phyloP scores from a whole-genome alignment of 1,284 basidiomycete species.

The Bjerkandera adusta region DNA sequence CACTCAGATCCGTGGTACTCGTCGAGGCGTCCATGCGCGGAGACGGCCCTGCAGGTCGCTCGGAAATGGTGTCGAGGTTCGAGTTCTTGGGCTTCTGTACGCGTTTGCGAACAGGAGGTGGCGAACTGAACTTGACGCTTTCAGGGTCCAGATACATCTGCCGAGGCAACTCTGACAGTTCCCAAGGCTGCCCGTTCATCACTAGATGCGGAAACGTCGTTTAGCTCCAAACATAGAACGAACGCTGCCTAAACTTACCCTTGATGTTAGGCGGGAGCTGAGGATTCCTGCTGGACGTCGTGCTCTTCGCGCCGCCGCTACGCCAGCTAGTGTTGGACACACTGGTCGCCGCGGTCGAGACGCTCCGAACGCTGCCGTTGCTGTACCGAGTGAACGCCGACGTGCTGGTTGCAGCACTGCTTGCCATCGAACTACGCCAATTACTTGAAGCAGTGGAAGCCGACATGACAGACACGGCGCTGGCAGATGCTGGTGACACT shows the following conservation, averaged over 20 bases:
- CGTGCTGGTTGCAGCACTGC: conserved; percentile 53
- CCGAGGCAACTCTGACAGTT: conserved; percentile 62
- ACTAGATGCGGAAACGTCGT: conserved; percentile 38
- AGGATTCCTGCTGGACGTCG: conserved; percentile 15
- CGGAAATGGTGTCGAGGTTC: conserved; percentile 69
- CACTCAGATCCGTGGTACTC: conserved; percentile 65
- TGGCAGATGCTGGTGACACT: conserved; percentile 51
- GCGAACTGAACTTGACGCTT: conserved; percentile 59
- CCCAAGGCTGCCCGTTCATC: conserved; percentile 74
- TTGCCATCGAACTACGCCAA: conserved; percentile 75
- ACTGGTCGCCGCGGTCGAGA: conserved; percentile 76
- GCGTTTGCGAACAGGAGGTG: conserved; percentile 62
- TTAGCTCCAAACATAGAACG: conserved; percentile 4
- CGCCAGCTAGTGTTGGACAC: conserved; percentile 71
- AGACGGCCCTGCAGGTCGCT: conserved; percentile 43
- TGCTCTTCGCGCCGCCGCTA: conserved; percentile 31
- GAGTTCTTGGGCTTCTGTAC: conserved; percentile 62
- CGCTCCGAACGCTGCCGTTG: conserved; percentile 68
- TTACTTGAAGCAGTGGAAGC: conserved; percentile 62
- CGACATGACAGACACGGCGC: conserved; percentile 50
- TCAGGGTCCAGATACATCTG: conserved; percentile 57
- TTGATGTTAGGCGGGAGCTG: conserved; percentile 70
- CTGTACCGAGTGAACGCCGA: conserved; percentile 73
- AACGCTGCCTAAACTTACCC: conserved; percentile 46
- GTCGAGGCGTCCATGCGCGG: conserved; percentile 53